Evolutionary conservation across 2,329 filamentous ascomycete genomes (phyloP).

Genomic region (Cercospora canescens): DNA sequence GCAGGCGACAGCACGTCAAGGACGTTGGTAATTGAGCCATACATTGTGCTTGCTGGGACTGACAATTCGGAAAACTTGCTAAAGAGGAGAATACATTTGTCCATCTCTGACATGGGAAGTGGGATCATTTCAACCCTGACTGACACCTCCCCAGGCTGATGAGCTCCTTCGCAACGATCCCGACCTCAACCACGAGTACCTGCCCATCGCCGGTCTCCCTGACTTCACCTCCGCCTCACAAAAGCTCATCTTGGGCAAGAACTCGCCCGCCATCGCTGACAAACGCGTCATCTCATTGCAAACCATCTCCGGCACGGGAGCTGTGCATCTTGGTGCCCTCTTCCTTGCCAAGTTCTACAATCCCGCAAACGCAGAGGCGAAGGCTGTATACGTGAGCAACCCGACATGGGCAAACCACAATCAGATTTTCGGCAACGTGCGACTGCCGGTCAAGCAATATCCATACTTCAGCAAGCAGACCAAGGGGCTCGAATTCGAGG

Average conservation of each 20-base stretch:
- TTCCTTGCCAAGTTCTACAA: slow-evolving; percentile 93
- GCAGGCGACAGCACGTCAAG: background rate
- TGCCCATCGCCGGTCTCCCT: slow-evolving; percentile 86
- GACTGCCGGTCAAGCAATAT: slow-evolving; percentile 75
- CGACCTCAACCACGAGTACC: slow-evolving; percentile 95
- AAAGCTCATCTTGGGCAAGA: slow-evolving; percentile 79
- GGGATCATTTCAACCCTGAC: background rate
- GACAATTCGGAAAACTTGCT: background rate
- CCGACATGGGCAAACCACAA: slow-evolving; percentile 99
- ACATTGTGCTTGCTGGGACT: background rate
- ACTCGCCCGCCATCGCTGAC: slow-evolving; percentile 79
- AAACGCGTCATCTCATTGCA: slow-evolving; percentile 81
- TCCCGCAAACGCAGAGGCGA: slow-evolving; percentile 58
- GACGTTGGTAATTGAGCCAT: background rate
- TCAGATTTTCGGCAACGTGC: slow-evolving; percentile 95
- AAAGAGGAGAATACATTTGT: background rate
- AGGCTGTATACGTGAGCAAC: slow-evolving; percentile 82
- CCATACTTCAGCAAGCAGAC: slow-evolving; percentile 91
- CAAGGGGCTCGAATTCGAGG: slow-evolving; percentile 87
- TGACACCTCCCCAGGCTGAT: slow-evolving; percentile 66
- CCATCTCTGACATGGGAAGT: background rate
- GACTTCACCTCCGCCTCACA: slow-evolving; percentile 87
- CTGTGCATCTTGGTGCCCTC: slow-evolving; percentile 86
- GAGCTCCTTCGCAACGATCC: slow-evolving; percentile 85
- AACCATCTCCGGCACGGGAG: slow-evolving; percentile 96